phyloP scores from a whole-genome alignment of 2,329 filamentous ascomycete species.

The Seiridium cupressi region DNA sequence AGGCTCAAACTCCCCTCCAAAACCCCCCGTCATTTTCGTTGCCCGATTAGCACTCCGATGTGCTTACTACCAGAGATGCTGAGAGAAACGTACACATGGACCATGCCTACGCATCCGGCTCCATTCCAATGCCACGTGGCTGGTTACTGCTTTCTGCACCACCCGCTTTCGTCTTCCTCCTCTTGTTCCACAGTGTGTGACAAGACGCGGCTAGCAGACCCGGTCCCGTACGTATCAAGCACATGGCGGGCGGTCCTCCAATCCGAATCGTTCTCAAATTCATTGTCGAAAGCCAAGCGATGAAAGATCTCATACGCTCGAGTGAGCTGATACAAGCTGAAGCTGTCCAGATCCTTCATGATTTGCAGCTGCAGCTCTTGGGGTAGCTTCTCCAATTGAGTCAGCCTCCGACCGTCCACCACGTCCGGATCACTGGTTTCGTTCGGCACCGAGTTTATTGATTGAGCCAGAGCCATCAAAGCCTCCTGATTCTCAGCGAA shows the following conservation, averaged over 20 bases:
- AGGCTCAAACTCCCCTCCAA: background rate
- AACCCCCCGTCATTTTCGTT: too few relatives aligned
- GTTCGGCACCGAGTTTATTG: background rate
- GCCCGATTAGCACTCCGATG: background rate
- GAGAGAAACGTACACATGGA: background rate
- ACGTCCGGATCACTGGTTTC: slow-evolving; percentile 3
- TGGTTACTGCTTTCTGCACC: background rate
- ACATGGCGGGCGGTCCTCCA: background rate
- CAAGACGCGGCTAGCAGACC: background rate
- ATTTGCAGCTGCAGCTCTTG: slow-evolving; percentile 14
- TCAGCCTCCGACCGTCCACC: slow-evolving; percentile 15
- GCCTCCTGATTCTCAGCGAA: background rate
- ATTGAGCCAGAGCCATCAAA: background rate
- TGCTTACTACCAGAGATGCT: background rate
- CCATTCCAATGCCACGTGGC: background rate
- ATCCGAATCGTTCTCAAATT: background rate
- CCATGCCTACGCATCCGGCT: background rate
- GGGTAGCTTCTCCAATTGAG: slow-evolving; percentile 21
- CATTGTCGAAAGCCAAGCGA: background rate
- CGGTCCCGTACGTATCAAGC: background rate
- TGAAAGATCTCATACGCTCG: background rate
- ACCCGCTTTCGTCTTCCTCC: background rate
- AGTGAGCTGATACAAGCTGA: background rate
- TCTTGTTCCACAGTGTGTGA: background rate
- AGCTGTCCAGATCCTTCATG: background rate